A percentile compares a stretch with the other conserved stretches of the same genome.
Conservation (phyloP, 495 filamentous ascomycete genomes). For the Lepidopterella palustris region DNA sequence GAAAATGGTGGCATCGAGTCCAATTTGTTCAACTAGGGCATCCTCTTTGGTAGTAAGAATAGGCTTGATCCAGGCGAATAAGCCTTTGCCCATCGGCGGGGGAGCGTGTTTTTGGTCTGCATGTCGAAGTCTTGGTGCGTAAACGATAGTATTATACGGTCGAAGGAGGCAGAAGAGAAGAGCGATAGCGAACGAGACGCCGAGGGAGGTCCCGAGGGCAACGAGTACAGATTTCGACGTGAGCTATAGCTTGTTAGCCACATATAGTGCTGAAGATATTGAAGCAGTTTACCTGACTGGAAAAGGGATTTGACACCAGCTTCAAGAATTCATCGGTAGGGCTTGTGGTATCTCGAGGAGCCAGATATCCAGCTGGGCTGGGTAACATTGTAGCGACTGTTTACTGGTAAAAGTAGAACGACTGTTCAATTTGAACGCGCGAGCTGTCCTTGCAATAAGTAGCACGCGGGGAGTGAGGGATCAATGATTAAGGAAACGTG, state of each 20-base stretch:
- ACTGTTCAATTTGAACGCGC: neutral
- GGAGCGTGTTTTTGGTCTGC: slow-evolving; percentile 87
- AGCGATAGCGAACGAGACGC: slow-evolving; percentile 54
- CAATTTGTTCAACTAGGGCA: slow-evolving; percentile 67
- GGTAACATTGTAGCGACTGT: slow-evolving; percentile 18
- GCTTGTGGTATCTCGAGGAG: slow-evolving; percentile 10
- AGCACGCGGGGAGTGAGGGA: neutral
- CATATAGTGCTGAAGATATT: neutral
- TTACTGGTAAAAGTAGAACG: neutral
- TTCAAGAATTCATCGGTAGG: slow-evolving; percentile 31
- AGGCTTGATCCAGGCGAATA: slow-evolving; percentile 79
- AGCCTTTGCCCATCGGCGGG: slow-evolving; percentile 78
- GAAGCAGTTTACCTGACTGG: slow-evolving; percentile 14
- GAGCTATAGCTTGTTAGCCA: slow-evolving; percentile 40
- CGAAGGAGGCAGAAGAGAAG: slow-evolving; percentile 81
- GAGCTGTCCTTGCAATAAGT: neutral
- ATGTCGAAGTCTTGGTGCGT: slow-evolving; percentile 90
- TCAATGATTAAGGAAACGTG: neutral
- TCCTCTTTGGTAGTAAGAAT: slow-evolving; percentile 69
- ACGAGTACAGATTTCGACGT: slow-evolving; percentile 62
- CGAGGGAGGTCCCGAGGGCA: slow-evolving; percentile 76
- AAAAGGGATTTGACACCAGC: slow-evolving; percentile 34
- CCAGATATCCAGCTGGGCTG: slow-evolving; percentile 3
- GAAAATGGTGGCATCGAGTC: slow-evolving; percentile 87
- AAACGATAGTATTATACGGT: slow-evolving; percentile 83